Percentiles rank a stretch among this genome's conserved stretches.
These are phyloP conservation scores for Skeletonema menzelii DNA, from an alignment of 108 stramenopile species.

Conservation along the genomic window DNA sequence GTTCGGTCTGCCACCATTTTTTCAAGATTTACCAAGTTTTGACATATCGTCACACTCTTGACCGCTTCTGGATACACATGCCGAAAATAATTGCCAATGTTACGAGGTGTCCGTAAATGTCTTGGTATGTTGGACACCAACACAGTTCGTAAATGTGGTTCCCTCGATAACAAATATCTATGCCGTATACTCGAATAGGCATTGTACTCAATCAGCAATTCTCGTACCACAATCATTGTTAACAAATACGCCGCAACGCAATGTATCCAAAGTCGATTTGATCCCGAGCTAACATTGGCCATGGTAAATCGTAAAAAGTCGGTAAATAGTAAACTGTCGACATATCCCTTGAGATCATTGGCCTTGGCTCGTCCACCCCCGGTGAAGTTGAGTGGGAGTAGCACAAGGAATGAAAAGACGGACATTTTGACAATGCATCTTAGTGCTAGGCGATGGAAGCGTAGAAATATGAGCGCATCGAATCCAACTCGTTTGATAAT, in stretches of 20 bases:
- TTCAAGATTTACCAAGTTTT: conserved; percentile 79
- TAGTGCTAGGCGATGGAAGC: conserved; percentile 86
- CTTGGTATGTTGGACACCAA: conserved; percentile 86
- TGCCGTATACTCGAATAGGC: conserved; percentile 87
- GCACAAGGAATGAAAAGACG: conserved; percentile 79
- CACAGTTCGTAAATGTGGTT: conserved; percentile 87
- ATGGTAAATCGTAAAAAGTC: conserved; percentile 89
- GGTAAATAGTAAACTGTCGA: conserved; percentile 70
- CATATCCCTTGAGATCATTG: conserved; percentile 70
- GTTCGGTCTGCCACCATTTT: conserved; percentile 64
- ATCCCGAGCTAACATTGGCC: conserved; percentile 80
- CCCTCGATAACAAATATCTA: conserved; percentile 76
- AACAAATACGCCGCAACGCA: conserved; percentile 85
- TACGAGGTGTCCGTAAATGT: conserved; percentile 78
- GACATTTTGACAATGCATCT: conserved; percentile 90
- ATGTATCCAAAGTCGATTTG: conserved; percentile 86
- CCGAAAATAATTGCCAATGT: conserved; percentile 78
- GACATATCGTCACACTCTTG: conserved; percentile 82
- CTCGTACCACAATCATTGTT: conserved; percentile 80
- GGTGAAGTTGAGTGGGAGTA: conserved; percentile 87
- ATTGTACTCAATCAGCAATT: conserved; percentile 84
- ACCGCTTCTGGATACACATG: conserved; percentile 91
- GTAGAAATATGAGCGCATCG: conserved; percentile 84
- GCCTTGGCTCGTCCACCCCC: conserved; percentile 81
- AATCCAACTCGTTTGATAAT: conserved; percentile 89